phyloP scores from a whole-genome alignment of 164 flowering plant genomes.

The Tinospora cordifolia region DNA sequence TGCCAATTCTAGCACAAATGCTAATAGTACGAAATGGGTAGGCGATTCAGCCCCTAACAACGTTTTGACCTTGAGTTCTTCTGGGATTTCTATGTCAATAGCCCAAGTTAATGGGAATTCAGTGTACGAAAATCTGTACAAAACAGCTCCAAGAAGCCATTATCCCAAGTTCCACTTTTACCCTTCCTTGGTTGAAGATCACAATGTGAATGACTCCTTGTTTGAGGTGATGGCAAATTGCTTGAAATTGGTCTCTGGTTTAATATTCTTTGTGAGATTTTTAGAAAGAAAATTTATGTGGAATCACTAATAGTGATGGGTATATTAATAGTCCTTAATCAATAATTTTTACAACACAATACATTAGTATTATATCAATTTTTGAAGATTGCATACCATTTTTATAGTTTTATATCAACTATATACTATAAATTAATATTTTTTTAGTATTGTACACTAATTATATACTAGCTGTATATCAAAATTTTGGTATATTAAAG shows the following conservation, averaged over 20 bases:
- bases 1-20: slow-evolving; percentile 37
- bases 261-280: slow-evolving; percentile 42
- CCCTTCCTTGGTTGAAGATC: slow-evolving; percentile 37
- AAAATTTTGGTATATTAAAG: too few relatives aligned
- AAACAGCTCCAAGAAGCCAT: slow-evolving; percentile 43
- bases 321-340: too few relatives aligned
- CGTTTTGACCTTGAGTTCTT: slow-evolving; percentile 41
- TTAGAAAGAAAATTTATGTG: slow-evolving; percentile 28
- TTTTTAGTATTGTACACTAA: too few relatives aligned
- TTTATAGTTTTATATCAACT: too few relatives aligned
- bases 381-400: too few relatives aligned
- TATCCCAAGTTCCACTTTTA: slow-evolving; percentile 59
- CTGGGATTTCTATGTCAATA: slow-evolving; percentile 32
- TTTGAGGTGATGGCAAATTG: slow-evolving; percentile 49
- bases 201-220: slow-evolving; percentile 38
- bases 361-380: too few relatives aligned
- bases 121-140: slow-evolving; percentile 29
- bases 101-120: slow-evolving; percentile 21
- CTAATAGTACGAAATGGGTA: slow-evolving; percentile 60
- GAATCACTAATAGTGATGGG: too few relatives aligned
- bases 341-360: too few relatives aligned
- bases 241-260: slow-evolving; percentile 39
- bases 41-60: slow-evolving; percentile 39
- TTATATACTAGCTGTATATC: too few relatives aligned
- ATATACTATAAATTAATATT: too few relatives aligned